These are phyloP conservation scores for Amniculicola lignicola DNA, from an alignment of 495 filamentous ascomycete genomes.

Conservation along the genomic window DNA sequence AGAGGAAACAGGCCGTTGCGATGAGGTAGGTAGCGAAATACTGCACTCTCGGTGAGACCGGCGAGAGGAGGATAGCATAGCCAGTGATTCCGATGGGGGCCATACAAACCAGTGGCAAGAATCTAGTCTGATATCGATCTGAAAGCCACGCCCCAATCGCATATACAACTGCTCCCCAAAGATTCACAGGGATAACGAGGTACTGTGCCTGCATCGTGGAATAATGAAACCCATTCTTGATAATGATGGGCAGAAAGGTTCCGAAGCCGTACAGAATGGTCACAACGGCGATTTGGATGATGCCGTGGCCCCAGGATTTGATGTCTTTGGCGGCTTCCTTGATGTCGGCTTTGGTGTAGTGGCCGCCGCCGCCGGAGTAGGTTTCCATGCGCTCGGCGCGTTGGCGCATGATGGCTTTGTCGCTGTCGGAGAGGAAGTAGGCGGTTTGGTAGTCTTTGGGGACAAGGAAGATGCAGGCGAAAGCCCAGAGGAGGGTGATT, in stretches of 20 bases:
- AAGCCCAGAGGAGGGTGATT: constrained; percentile 39
- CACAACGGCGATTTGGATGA: constrained; percentile 29
- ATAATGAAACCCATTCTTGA: constrained; percentile 29
- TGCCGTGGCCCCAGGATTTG: constrained; percentile 27
- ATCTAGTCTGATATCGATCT: constrained; percentile 27
- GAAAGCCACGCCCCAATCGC: constrained; percentile 29
- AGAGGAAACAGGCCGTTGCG: constrained; percentile 33
- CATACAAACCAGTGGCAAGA: constrained; percentile 24
- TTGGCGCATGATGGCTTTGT: constrained; percentile 30
- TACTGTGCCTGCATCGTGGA: constrained; percentile 29
- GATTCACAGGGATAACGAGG: constrained; percentile 34
- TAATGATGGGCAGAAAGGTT: constrained; percentile 31
- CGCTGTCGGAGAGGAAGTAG: constrained; percentile 32
- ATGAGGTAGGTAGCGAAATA: constrained; percentile 37
- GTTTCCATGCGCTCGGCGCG: constrained; percentile 28
- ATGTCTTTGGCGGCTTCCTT: constrained; percentile 27
- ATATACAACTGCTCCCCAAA: constrained; percentile 35
- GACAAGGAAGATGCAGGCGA: constrained; percentile 38
- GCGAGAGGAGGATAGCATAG: constrained; percentile 30
- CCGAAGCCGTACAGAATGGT: constrained; percentile 34
- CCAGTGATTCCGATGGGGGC: constrained; percentile 34
- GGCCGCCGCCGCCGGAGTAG: constrained; percentile 28
- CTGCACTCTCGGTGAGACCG: constrained; percentile 18
- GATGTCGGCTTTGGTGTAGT: constrained; percentile 28
- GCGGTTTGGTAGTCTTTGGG: constrained; percentile 43